Conservation (phyloP, 148 eudicot species). For the Beta vulgaris region DNA sequence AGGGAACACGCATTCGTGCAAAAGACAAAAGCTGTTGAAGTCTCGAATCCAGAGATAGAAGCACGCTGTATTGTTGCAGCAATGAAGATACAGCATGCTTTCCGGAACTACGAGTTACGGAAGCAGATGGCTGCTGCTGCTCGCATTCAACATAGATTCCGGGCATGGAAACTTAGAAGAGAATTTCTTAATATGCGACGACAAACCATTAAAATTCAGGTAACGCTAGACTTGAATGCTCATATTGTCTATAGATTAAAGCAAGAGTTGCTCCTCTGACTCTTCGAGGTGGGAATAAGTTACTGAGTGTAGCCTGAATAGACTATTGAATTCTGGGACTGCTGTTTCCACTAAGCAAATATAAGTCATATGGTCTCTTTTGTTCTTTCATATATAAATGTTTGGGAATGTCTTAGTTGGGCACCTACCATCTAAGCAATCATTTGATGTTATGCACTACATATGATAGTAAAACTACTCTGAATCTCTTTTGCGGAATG, state of each 20-base stretch:
- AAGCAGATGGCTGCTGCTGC: conserved; percentile 76
- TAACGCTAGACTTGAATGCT: conserved; percentile 31
- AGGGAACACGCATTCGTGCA: conserved; percentile 65
- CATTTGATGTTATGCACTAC: neutral
- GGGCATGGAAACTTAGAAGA: conserved; percentile 71
- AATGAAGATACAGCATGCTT: conserved; percentile 93
- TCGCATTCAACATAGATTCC: conserved; percentile 74
- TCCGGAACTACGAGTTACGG: conserved; percentile 55
- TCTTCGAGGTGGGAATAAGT: neutral
- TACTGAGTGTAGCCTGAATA: neutral
- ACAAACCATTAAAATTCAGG: conserved; percentile 79
- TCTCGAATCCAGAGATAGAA: conserved; percentile 55
- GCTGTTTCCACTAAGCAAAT: neutral
- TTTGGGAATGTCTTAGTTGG: neutral
- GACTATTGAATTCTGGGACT: neutral
- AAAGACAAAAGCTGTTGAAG: conserved; percentile 43
- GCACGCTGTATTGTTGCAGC: conserved; percentile 84
- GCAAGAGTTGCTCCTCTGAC: conserved; percentile 2
- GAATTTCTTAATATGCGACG: conserved; percentile 78
- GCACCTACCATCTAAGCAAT: neutral
- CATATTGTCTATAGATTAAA: neutral
- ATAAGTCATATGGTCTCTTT: neutral
- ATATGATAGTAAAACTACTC: neutral
- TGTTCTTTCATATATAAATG: neutral
- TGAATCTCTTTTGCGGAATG: neutral